Evolutionary conservation across 2,329 filamentous ascomycete species (phyloP).

Genomic region (Paecilomyces dactylethromorphus): DNA sequence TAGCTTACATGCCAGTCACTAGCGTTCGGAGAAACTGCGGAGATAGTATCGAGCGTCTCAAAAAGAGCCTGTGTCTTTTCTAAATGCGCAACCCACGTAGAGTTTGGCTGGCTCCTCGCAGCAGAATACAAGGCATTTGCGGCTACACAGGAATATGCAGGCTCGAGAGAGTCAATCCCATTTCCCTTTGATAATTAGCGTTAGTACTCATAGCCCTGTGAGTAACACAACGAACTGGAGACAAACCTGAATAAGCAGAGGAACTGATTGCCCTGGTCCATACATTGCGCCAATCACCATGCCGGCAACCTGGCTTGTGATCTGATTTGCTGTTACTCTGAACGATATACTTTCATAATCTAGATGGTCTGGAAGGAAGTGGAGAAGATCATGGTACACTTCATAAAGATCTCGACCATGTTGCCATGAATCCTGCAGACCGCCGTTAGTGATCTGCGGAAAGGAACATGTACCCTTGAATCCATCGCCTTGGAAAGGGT

Average conservation of each 20-base stretch:
- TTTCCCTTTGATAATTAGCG: conserved; percentile 26
- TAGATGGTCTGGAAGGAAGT: conserved; percentile 55
- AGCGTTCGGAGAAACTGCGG: conserved; percentile 53
- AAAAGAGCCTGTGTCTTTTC: conserved; percentile 51
- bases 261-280: conserved; percentile 30
- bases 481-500: conserved; percentile 60
- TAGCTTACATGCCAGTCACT: conserved; percentile 59
- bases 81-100: conserved; percentile 60
- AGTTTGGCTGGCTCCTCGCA: conserved; percentile 39
- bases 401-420: conserved; percentile 70
- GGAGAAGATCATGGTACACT: conserved; percentile 66
- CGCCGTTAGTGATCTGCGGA: conserved; percentile 68
- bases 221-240: neutral
- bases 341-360: conserved; percentile 49
- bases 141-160: conserved; percentile 59
- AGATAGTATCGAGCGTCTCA: conserved; percentile 57
- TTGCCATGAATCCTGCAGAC: conserved; percentile 66
- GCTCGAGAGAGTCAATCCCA: conserved; percentile 66
- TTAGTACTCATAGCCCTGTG: neutral
- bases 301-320: conserved; percentile 73
- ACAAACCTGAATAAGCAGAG: conserved; percentile 44
- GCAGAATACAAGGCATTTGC: conserved; percentile 43
- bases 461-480: conserved; percentile 73
- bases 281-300: conserved; percentile 71
- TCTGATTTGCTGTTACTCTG: conserved; percentile 74